phyloP scores from a whole-genome alignment of 148 eudicot genomes.

The Rhododendron vialii region DNA sequence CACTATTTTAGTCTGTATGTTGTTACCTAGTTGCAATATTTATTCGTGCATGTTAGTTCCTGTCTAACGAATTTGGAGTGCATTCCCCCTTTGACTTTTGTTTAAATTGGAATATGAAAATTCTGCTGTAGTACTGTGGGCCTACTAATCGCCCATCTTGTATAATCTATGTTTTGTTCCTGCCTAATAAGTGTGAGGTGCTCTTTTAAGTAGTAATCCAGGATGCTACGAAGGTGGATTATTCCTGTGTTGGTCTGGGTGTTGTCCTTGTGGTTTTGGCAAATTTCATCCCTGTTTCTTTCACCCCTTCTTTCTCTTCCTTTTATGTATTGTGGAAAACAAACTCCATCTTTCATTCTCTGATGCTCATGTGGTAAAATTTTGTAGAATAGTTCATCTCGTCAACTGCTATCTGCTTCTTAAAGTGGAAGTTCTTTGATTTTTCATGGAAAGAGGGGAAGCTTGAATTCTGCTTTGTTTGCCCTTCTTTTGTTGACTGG shows the following conservation, averaged over 20 bases:
- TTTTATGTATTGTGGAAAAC: background rate
- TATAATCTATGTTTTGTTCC: background rate
- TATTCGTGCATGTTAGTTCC: background rate
- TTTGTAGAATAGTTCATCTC: background rate
- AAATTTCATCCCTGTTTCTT: background rate
- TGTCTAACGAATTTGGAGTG: too few species aligned
- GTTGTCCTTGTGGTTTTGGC: background rate
- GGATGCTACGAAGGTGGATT: background rate
- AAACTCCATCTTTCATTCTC: background rate
- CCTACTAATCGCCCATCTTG: background rate
- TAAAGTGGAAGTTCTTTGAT: background rate
- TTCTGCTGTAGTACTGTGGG: background rate
- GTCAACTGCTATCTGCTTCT: background rate
- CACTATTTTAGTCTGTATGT: background rate
- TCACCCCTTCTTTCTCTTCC: background rate
- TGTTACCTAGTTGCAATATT: background rate
- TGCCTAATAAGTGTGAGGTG: background rate
- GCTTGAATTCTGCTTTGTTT: background rate
- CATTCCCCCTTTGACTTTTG: background rate
- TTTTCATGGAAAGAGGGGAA: background rate
- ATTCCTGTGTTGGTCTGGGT: background rate
- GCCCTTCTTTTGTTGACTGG: background rate
- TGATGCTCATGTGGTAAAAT: background rate
- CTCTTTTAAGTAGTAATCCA: background rate
- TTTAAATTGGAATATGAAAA: background rate